phyloP scores from a whole-genome alignment of 495 filamentous ascomycete genomes.

The Penicillium angulare region DNA sequence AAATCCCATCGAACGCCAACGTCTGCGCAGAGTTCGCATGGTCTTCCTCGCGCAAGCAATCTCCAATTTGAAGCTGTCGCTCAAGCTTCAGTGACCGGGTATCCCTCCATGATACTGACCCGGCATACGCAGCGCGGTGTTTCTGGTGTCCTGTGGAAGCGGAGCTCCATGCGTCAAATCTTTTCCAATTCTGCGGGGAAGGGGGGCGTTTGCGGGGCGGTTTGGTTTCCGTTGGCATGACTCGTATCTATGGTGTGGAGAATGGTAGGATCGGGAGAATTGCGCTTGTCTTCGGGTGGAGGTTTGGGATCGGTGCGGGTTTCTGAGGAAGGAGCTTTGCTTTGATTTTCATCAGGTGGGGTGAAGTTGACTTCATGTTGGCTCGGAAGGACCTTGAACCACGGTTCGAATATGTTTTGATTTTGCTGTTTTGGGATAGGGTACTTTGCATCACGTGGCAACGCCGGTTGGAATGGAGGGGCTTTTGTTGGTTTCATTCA shows the following conservation, averaged over 20 bases:
- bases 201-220: not conserved
- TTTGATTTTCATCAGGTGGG: not conserved
- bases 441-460: constrained; percentile 8
- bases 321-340: not conserved
- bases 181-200: constrained; percentile 36
- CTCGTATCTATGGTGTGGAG: not conserved
- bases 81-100: constrained; percentile 64
- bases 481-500: too few species aligned
- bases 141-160: constrained; percentile 78
- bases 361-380: constrained; percentile 7
- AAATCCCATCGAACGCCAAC: constrained; percentile 21
- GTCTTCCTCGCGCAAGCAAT: constrained; percentile 10
- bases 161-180: constrained; percentile 82
- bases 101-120: constrained; percentile 67
- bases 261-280: not conserved
- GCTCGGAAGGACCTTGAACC: constrained; percentile 6
- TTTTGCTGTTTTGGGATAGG: constrained; percentile 22
- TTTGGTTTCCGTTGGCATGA: not conserved
- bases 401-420: constrained; percentile 14
- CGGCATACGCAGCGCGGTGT: constrained; percentile 56
- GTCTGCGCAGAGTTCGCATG: not conserved
- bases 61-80: constrained; percentile 55
- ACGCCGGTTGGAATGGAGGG: not conserved
- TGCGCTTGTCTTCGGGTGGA: not conserved
- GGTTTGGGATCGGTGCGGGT: not conserved